Percentiles rank a stretch among this genome's conserved stretches.
These are phyloP conservation scores for Neurospora sp. DNA, from an alignment of 495 filamentous ascomycete species.

Conservation along the genomic window DNA sequence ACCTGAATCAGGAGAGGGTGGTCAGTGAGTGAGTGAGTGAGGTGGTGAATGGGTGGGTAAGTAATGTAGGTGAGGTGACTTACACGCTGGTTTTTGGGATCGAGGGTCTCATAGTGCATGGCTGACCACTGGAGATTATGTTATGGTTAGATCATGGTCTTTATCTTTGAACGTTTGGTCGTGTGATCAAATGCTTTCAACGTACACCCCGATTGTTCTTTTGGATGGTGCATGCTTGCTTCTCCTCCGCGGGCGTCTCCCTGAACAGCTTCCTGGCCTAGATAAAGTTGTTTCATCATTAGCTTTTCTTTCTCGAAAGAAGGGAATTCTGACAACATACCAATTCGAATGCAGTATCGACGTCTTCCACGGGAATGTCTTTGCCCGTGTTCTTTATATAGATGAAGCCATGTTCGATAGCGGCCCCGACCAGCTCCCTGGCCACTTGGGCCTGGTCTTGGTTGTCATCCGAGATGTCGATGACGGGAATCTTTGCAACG, in stretches of 20 bases:
- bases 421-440: slow-evolving; percentile 66
- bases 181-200: neutral
- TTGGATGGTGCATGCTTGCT: slow-evolving; percentile 61
- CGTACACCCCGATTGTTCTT: slow-evolving; percentile 63
- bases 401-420: slow-evolving; percentile 73
- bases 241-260: slow-evolving; percentile 56
- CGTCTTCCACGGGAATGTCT: slow-evolving; percentile 55
- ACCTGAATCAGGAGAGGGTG: slow-evolving; percentile 34
- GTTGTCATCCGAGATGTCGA: slow-evolving; percentile 58
- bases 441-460: slow-evolving; percentile 44
- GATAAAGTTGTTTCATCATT: neutral
- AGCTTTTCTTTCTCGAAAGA: neutral
- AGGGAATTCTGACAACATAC: slow-evolving; percentile 31
- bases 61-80: neutral
- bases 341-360: slow-evolving; percentile 66
- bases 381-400: slow-evolving; percentile 63
- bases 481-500: slow-evolving; percentile 59
- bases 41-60: neutral
- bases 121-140: slow-evolving; percentile 50
- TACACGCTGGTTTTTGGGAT: slow-evolving; percentile 75
- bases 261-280: slow-evolving; percentile 72
- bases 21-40: neutral
- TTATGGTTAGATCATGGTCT: neutral
- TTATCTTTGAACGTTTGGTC: neutral
- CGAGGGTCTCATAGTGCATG: slow-evolving; percentile 81